Evolutionary conservation across 345 rosid species (phyloP).

Genomic region (Salix udensis): DNA sequence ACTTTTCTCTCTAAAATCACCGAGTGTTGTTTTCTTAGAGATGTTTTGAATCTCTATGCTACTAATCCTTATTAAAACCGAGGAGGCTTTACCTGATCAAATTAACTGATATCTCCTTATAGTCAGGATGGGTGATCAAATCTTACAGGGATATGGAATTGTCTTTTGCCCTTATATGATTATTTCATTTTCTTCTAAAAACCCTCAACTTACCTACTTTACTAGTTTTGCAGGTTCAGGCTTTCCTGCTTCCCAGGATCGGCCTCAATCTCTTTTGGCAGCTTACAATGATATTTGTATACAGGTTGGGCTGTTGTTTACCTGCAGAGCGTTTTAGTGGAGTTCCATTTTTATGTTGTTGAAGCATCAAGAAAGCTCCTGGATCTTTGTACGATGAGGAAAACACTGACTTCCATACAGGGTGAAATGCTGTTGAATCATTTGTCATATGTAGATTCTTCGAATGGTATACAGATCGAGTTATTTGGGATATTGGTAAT

Average conservation of each 20-base stretch:
- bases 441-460: neutral
- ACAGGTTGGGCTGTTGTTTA: slow-evolving; percentile 34
- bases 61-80: neutral
- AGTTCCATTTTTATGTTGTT: neutral
- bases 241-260: slow-evolving; percentile 41
- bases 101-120: neutral
- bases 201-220: slow-evolving; percentile 23
- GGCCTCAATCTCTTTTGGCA: slow-evolving; percentile 27
- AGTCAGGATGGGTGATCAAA: slow-evolving; percentile 5
- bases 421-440: neutral
- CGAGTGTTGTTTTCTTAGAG: no score
- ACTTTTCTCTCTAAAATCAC: no score
- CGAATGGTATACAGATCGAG: neutral
- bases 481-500: neutral
- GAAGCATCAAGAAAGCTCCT: neutral
- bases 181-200: neutral
- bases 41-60: neutral
- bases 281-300: slow-evolving; percentile 40
- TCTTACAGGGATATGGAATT: neutral
- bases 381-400: neutral
- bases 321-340: slow-evolving; percentile 28
- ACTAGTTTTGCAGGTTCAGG: slow-evolving; percentile 44
- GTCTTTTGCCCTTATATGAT: neutral
- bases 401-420: neutral
- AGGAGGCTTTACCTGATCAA: slow-evolving; percentile 5